Conservation (phyloP, 2,329 filamentous ascomycete species). For the Epichloe elymi region DNA sequence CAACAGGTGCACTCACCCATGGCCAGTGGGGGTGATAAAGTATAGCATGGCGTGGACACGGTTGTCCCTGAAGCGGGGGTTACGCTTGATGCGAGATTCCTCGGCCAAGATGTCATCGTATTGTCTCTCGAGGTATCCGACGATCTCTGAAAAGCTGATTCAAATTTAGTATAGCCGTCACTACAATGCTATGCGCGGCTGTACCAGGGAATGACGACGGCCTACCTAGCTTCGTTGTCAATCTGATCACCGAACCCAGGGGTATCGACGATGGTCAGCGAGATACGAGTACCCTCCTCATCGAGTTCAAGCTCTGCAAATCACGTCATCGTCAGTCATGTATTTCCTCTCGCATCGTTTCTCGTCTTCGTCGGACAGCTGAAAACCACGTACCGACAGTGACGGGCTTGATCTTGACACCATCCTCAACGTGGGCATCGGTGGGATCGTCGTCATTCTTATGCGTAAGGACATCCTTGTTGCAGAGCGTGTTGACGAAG, state of each 20-base stretch:
- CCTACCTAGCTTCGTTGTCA: conserved; percentile 93
- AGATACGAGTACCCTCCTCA: conserved; percentile 96
- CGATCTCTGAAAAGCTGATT: conserved; percentile 84
- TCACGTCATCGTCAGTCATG: conserved; percentile 1
- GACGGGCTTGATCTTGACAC: conserved; percentile 96
- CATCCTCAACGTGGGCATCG: conserved; percentile 85
- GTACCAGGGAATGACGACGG: neutral
- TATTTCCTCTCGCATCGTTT: neutral
- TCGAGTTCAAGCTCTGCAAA: conserved; percentile 77
- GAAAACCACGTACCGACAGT: conserved; percentile 60
- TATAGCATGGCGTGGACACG: conserved; percentile 96
- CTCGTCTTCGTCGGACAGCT: neutral
- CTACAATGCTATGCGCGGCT: neutral
- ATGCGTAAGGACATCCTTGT: conserved; percentile 77
- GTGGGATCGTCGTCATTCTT: conserved; percentile 88
- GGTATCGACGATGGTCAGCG: conserved; percentile 95
- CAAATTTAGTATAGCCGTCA: neutral
- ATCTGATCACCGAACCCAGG: conserved; percentile 98
- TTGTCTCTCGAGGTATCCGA: conserved; percentile 96
- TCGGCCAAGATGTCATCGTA: conserved; percentile 98
- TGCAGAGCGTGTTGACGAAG: conserved; percentile 98
- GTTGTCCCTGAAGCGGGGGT: conserved; percentile 98
- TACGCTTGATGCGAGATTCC: conserved; percentile 99
- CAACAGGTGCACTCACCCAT: conserved; percentile 49
- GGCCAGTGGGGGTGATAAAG: conserved; percentile 97